A percentile compares a stretch with the other conserved stretches of the same genome.
Evolutionary conservation across 345 rosid species (phyloP).

Genomic region (Hypericum androsaemum): DNA sequence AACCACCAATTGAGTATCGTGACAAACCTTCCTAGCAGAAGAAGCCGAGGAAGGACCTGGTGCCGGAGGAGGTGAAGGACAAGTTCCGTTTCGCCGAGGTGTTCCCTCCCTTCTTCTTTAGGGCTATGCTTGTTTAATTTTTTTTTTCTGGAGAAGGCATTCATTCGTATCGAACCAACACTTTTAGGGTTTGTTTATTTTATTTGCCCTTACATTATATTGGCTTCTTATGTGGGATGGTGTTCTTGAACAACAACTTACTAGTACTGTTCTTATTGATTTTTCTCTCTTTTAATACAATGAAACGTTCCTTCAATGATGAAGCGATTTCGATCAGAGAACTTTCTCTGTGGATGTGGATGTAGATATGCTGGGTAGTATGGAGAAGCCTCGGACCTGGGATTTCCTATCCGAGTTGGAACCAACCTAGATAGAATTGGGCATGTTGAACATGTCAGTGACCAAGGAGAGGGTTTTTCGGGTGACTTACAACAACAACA

Average conservation of each 20-base stretch:
- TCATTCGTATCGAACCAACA: constrained; percentile 47
- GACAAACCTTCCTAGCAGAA: constrained; percentile 92
- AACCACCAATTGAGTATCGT: constrained; percentile 61
- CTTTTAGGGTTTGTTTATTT: constrained; percentile 72
- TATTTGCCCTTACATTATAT: constrained; percentile 9
- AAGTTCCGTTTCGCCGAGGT: constrained; percentile 82
- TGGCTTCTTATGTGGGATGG: not conserved
- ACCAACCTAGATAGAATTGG: constrained; percentile 69
- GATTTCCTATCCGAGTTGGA: constrained; percentile 72
- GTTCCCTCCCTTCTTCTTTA: constrained; percentile 62
- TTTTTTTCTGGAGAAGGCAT: constrained; percentile 77
- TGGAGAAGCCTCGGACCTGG: constrained; percentile 77
- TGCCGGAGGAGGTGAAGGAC: constrained; percentile 35
- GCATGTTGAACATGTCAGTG: constrained; percentile 51
- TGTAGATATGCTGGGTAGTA: constrained; percentile 52
- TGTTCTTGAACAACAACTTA: too few relatives aligned
- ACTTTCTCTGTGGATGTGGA: constrained; percentile 84
- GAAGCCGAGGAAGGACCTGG: constrained; percentile 53
- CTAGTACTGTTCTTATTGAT: too few relatives aligned
- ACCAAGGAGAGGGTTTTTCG: constrained; percentile 26
- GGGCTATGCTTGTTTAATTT: too few relatives aligned
- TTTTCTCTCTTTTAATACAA: not conserved
- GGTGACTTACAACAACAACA: constrained; percentile 39
- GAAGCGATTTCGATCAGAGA: constrained; percentile 79
- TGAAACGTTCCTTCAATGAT: constrained; percentile 78